Evolutionary conservation across 768 basidiomycete genomes (phyloP).

Genomic region (Amanita inopinata): DNA sequence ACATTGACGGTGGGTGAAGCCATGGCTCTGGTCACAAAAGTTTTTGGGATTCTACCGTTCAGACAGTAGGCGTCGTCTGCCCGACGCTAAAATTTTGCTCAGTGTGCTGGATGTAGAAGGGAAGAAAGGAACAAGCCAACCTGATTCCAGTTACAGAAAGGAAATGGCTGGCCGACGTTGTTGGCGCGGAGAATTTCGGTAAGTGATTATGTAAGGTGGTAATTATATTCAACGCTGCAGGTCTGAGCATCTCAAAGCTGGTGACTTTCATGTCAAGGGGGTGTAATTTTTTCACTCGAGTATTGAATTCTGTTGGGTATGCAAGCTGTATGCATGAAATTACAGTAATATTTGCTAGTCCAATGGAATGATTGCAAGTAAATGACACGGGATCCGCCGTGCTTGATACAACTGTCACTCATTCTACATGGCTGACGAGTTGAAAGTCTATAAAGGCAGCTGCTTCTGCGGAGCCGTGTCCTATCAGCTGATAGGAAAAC

Average conservation of each 20-base stretch:
- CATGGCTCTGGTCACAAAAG: conserved; percentile 30
- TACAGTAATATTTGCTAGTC: too few species aligned
- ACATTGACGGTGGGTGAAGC: conserved; percentile 72
- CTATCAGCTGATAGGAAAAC: conserved; percentile 37
- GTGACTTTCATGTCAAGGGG: too few species aligned
- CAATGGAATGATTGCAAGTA: too few species aligned
- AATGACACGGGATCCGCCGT: too few species aligned
- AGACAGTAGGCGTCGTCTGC: neutral
- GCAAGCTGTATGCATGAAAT: too few species aligned
- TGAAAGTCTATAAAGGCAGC: conserved; percentile 26
- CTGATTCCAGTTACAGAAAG: conserved; percentile 25
- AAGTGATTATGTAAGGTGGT: conserved; percentile 27
- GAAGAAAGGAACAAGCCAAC: conserved; percentile 14
- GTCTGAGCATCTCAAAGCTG: too few species aligned
- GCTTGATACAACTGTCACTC: too few species aligned
- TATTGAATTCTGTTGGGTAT: too few species aligned
- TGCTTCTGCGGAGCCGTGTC: conserved; percentile 51
- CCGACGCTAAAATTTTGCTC: neutral
- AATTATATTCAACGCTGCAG: too few species aligned
- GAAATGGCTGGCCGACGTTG: conserved; percentile 18
- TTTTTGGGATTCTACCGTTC: conserved; percentile 2
- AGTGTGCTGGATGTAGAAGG: neutral
- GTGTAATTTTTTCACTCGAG: too few species aligned
- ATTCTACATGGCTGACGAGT: neutral
- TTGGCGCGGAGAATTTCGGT: conserved; percentile 35